These are phyloP conservation scores for Dactylorhiza incarnata DNA, from an alignment of 106 monocot species.

Conservation along the genomic window DNA sequence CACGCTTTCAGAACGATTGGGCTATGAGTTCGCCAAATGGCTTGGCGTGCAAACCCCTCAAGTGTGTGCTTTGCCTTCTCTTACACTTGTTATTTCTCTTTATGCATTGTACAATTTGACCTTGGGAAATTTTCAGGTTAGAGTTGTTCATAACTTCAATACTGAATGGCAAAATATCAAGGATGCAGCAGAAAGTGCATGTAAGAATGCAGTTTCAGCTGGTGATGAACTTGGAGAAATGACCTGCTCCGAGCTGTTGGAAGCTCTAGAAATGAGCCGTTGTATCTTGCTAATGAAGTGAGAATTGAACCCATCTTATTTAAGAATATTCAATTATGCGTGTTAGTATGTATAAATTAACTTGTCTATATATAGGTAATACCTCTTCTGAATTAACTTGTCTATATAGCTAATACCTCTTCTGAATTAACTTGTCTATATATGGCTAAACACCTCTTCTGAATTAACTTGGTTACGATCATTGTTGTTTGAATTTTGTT, in stretches of 20 bases:
- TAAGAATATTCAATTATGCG: too few relatives aligned
- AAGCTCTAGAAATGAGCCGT: slow-evolving; percentile 92
- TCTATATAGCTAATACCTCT: too few relatives aligned
- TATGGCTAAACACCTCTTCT: too few relatives aligned
- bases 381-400: too few relatives aligned
- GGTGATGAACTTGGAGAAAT: slow-evolving; percentile 73
- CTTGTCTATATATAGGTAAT: too few relatives aligned
- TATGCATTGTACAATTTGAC: neutral
- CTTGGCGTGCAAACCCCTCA: slow-evolving; percentile 84
- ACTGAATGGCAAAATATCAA: slow-evolving; percentile 80
- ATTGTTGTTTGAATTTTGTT: too few relatives aligned
- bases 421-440: too few relatives aligned
- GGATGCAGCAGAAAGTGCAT: slow-evolving; percentile 72
- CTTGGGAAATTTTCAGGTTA: slow-evolving; percentile 35
- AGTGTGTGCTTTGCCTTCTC: slow-evolving; percentile 15
- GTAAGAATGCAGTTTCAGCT: slow-evolving; percentile 29
- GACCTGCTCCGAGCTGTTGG: slow-evolving; percentile 77
- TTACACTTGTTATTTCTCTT: neutral
- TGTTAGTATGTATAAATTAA: too few relatives aligned
- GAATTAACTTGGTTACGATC: too few relatives aligned
- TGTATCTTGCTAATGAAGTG: slow-evolving; percentile 94
- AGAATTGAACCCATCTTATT: neutral
- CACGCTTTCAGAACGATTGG: slow-evolving; percentile 85
- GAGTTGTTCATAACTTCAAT: slow-evolving; percentile 64
- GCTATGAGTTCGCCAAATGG: slow-evolving; percentile 87